These are phyloP conservation scores for Fusarium ramigenum DNA, from an alignment of 2,329 filamentous ascomycete genomes.

Conservation along the genomic window DNA sequence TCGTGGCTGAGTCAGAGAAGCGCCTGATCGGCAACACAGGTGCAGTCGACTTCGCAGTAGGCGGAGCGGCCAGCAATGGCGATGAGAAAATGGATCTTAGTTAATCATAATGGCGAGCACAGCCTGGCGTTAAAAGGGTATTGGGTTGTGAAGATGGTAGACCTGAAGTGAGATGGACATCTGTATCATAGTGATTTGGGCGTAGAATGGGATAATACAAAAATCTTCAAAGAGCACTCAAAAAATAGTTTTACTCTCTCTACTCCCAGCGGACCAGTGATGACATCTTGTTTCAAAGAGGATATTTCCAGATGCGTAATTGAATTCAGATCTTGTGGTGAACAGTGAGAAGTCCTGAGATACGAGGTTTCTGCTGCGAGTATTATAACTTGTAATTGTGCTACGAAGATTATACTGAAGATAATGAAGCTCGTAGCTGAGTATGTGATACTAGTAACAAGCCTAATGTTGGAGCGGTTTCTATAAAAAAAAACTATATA, in stretches of 20 bases:
- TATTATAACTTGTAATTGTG: background rate
- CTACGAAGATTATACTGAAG: background rate
- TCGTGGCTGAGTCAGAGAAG: slow-evolving; percentile 90
- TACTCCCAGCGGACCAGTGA: background rate
- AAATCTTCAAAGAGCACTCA: slow-evolving; percentile 25
- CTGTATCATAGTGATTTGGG: slow-evolving; percentile 45
- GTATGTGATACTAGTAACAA: background rate
- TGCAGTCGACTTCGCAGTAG: slow-evolving; percentile 73
- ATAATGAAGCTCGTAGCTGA: background rate
- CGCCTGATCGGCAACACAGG: slow-evolving; percentile 91
- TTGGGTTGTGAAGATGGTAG: slow-evolving; percentile 23
- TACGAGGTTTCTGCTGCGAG: background rate
- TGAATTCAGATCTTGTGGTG: background rate
- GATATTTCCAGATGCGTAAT: background rate
- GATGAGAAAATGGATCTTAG: slow-evolving; percentile 62
- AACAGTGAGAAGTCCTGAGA: background rate
- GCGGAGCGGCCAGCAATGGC: slow-evolving; percentile 28
- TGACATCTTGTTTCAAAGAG: background rate
- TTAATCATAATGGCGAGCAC: slow-evolving; percentile 45
- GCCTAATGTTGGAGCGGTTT: background rate
- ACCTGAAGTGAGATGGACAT: slow-evolving; percentile 33
- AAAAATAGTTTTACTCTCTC: slow-evolving; percentile 19
- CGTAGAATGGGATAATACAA: slow-evolving; percentile 37
- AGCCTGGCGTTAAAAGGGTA: slow-evolving; percentile 46
- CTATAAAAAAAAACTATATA: background rate